Percentiles rank a stretch among this genome's conserved stretches.
These are phyloP conservation scores for Erodium maritimum DNA, from an alignment of 345 rosid species.

Conservation along the genomic window DNA sequence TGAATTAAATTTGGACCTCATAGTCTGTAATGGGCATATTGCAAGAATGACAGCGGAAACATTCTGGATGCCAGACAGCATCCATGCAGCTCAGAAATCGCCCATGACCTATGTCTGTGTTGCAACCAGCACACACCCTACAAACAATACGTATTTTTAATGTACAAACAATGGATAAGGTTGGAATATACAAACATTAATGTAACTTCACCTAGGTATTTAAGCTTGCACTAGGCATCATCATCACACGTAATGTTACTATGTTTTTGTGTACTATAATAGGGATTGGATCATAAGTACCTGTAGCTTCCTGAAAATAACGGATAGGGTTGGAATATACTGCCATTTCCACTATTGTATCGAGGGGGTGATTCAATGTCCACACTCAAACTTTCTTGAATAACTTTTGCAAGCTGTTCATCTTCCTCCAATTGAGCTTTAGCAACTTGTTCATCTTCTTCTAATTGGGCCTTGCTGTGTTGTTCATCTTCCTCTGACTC, in stretches of 20 bases:
- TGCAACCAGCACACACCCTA: slow-evolving; percentile 72
- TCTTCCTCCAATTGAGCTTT: slow-evolving; percentile 80
- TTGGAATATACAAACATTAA: no score
- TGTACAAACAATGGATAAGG: no score
- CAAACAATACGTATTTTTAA: no score
- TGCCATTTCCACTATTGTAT: slow-evolving; percentile 15
- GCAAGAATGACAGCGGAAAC: slow-evolving; percentile 70
- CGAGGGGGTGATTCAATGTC: slow-evolving; percentile 40
- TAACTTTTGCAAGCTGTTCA: slow-evolving; percentile 73
- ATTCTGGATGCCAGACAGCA: slow-evolving; percentile 79
- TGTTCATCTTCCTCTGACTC: slow-evolving; percentile 4
- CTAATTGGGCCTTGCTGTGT: not conserved
- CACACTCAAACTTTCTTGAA: slow-evolving; percentile 64
- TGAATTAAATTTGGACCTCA: slow-evolving; percentile 35
- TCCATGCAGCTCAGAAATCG: slow-evolving; percentile 64
- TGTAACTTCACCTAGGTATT: no score
- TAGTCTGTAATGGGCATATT: slow-evolving; percentile 58
- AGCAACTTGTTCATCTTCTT: slow-evolving; percentile 3
- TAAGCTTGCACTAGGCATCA: not conserved
- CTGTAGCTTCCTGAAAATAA: slow-evolving; percentile 42
- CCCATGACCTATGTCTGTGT: slow-evolving; percentile 59
- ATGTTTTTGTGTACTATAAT: no score
- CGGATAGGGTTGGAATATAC: slow-evolving; percentile 39
- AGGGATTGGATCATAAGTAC: slow-evolving; percentile 20
- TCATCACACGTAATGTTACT: no score